Conservation (phyloP, 2,329 filamentous ascomycete genomes). For the Orbilia quercus region DNA sequence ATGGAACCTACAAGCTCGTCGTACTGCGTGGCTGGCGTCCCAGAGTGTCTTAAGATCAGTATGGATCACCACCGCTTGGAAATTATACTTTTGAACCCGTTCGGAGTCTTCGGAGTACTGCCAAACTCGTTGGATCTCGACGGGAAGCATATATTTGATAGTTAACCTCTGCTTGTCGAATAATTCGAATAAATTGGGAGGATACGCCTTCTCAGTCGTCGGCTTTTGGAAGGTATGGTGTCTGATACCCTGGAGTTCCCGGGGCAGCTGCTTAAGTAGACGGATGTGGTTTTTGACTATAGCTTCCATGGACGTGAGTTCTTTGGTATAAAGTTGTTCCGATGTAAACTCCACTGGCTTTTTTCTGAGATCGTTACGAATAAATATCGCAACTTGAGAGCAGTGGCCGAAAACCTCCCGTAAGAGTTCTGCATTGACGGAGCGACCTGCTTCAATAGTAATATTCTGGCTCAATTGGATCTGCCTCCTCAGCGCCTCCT, state of each 20-base stretch:
- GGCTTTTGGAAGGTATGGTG: conserved; percentile 27
- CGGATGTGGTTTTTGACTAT: conserved; percentile 21
- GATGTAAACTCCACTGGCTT: background rate
- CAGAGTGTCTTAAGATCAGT: conserved; percentile 53
- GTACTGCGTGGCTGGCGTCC: conserved; percentile 52
- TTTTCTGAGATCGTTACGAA: conserved; percentile 45
- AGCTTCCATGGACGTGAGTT: conserved; percentile 1
- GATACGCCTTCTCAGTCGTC: conserved; percentile 7
- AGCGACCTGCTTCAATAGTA: conserved; percentile 1
- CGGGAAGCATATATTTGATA: conserved; percentile 37
- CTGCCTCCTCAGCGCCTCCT: conserved; percentile 38
- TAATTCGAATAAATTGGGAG: conserved; percentile 38
- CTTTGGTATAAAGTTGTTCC: background rate
- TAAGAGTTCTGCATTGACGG: conserved; percentile 22
- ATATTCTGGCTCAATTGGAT: conserved; percentile 37
- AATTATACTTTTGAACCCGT: conserved; percentile 28
- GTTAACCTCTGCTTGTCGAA: conserved; percentile 39
- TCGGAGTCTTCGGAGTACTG: conserved; percentile 12
- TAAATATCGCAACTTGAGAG: conserved; percentile 59
- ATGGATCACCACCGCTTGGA: conserved; percentile 47
- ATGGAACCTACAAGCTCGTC: conserved; percentile 56
- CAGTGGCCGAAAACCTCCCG: conserved; percentile 57
- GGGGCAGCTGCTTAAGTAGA: conserved; percentile 3
- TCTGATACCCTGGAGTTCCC: conserved; percentile 13
- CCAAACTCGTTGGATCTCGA: conserved; percentile 35